Base-by-base conservation (phyloP, 2,329 filamentous ascomycete species). In the Seiridium unicorne region DNA sequence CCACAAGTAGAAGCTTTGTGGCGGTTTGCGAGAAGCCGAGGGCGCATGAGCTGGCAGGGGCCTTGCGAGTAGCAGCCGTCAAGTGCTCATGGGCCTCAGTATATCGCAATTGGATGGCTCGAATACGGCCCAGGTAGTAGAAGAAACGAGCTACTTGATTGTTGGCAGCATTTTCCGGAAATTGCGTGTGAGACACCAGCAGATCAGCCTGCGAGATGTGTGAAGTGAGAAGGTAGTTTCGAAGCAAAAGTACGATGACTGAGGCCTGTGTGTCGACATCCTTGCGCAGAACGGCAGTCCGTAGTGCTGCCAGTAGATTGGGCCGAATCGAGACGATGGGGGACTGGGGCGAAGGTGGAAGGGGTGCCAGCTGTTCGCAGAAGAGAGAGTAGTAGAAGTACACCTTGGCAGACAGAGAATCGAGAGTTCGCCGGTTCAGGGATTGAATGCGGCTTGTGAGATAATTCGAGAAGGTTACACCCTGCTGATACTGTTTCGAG, bases 371-470 rank as follows among this genome's bases (percentile, higher is more conserved):
- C 76, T 96, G 89, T 83, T 99, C 95, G 79, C 90, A 92, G 81
- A 98, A 98, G 69, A 98, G 83, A 32, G 92, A 92, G 79, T 92
- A 97, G 83, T 99, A 99, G 79, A 97, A 98, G 84, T 97, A 99
- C 64, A 94, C 93, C 77, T 96, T 96, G 65, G 94, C 93, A 61
- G 93, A 91, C 61, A 99, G 86, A 55, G 93, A 93, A 76, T 99
- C 95, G 63, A 99, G 81, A 32, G 95, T 98, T 69, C 95, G 89
- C 64, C 95, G 90, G 81, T 99, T 99, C 73, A 96, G 84, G 57
- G 88, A 84, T 70, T 96, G 92, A 74, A 98, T 89, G 72, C 90
- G 89, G 72, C 94, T 91, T 56, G 93, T 88, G 58, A 99, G 84
- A 68, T 88, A 87, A 66, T 87, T 86, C 36, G 95, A 98, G 78